Conservation (phyloP, 345 rosid species). For the Melaleuca alternifolia region DNA sequence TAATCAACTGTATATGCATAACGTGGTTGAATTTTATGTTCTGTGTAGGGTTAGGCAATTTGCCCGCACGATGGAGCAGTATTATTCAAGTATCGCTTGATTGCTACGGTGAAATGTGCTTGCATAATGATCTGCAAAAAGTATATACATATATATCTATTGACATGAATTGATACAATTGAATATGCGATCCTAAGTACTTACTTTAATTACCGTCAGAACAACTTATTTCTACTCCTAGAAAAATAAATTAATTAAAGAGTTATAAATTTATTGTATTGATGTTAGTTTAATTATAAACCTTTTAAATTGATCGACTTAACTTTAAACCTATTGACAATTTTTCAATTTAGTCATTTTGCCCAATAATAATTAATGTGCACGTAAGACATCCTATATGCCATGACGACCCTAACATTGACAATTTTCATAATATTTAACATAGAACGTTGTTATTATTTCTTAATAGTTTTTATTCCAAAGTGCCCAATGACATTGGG, state of each 20-base stretch:
- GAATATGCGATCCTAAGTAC: background rate
- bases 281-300: no score
- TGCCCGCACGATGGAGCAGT: no score
- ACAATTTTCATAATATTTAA: no score
- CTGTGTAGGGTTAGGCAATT: no score
- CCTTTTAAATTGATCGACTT: background rate
- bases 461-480: background rate
- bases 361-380: no score
- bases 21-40: no score
- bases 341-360: no score
- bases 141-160: background rate
- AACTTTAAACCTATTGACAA: no score
- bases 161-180: background rate
- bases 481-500: background rate
- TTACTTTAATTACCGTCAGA: background rate
- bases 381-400: no score
- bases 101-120: background rate
- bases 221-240: background rate
- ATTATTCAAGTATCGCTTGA: no score
- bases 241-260: background rate
- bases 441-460: no score
- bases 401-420: accelerated
- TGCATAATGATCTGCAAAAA: background rate
- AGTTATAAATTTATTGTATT: background rate
- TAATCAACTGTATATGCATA: no score